Base-by-base conservation (phyloP, 208 protist species). In the Trypanosoma grayi region DNA sequence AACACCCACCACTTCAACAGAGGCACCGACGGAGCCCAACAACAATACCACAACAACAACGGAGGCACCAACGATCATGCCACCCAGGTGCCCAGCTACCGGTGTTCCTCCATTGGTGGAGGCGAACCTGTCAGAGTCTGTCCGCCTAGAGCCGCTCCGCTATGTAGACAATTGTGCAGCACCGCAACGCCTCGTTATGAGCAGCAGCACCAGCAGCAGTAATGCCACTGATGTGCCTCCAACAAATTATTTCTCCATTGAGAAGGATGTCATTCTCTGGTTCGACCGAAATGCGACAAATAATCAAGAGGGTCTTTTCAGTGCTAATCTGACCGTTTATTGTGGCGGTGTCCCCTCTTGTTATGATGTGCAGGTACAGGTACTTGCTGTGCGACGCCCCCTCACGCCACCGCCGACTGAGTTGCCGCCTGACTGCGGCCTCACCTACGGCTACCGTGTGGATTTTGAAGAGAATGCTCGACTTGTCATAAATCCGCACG, bases 291-390 rank as follows among this genome's bases (percentile, higher is more conserved):
- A 73, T 20, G 45, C 61, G 20, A 37, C 41, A 18, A 74, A 60
- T 56, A 70, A 46, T 4, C 24, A 57, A 2, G 64, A 74, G 20
- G 84, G 84, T 40, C 39, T 70, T 53, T 91, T 77, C 67, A 74
- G 54, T 2, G 72, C 59, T 14, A 66, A 51, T 4, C 37, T 87
- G 31, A 61, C 62, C 11, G 69, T 87, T 9, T 56, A 66, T 54
- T 91, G 84, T 72, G 48, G 61, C 50, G 68, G 56, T 39, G 48
- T 63, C 25, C 7, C 63, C 9, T 33, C 55, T 1, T 91, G 84
- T 45, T 25, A 33, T 46, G 44, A 73, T 31, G 53, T 66, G 5
- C 73, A 87, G 67, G 52, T 46, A 25, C 65, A 73, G 8, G 75
- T 77, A n/a, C 14, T 51, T 27, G 40, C 66, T 41, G 41, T 45